Evolutionary conservation across 257 asterid species (phyloP).

Genomic region (Scutellaria galericulata): DNA sequence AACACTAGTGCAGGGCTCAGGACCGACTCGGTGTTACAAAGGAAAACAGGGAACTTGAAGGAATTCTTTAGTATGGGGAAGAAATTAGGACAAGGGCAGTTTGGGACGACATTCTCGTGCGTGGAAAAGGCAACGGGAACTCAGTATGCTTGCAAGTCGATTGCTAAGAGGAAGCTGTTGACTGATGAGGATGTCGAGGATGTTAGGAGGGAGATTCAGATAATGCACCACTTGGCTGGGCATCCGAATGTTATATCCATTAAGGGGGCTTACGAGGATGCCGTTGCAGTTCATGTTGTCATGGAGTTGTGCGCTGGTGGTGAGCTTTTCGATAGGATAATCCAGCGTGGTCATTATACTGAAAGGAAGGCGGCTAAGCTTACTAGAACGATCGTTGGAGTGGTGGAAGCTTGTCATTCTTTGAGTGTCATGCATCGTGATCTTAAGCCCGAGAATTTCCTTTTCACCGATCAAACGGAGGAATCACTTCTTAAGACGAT

Average conservation of each 20-base stretch:
- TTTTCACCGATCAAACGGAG: slow-evolving; percentile 80
- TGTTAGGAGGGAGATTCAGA: slow-evolving; percentile 95
- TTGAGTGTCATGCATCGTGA: slow-evolving; percentile 98
- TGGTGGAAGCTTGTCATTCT: slow-evolving; percentile 95
- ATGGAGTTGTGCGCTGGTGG: slow-evolving; percentile 97
- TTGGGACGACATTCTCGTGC: slow-evolving; percentile 83
- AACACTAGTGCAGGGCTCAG: slow-evolving; percentile 87
- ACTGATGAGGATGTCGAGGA: slow-evolving; percentile 95
- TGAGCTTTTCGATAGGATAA: slow-evolving; percentile 92
- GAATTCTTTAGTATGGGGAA: slow-evolving; percentile 74
- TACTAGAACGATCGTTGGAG: slow-evolving; percentile 92
- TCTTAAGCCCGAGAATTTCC: slow-evolving; percentile 95
- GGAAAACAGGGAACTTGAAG: slow-evolving; percentile 80
- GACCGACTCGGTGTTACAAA: slow-evolving; percentile 74
- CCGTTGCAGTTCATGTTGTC: slow-evolving; percentile 85
- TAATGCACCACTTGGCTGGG: slow-evolving; percentile 95
- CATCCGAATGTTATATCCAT: slow-evolving; percentile 90
- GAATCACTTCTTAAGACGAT: slow-evolving; percentile 92
- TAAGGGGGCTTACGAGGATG: slow-evolving; percentile 92
- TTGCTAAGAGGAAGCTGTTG: slow-evolving; percentile 87
- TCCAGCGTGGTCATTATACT: slow-evolving; percentile 88
- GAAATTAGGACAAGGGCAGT: slow-evolving; percentile 96
- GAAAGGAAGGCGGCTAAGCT: slow-evolving; percentile 98
- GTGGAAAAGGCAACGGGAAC: slow-evolving; percentile 68
- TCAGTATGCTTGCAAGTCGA: slow-evolving; percentile 92